Base-by-base conservation (phyloP, 768 basidiomycete species). In the Termitomyces sp. region DNA sequence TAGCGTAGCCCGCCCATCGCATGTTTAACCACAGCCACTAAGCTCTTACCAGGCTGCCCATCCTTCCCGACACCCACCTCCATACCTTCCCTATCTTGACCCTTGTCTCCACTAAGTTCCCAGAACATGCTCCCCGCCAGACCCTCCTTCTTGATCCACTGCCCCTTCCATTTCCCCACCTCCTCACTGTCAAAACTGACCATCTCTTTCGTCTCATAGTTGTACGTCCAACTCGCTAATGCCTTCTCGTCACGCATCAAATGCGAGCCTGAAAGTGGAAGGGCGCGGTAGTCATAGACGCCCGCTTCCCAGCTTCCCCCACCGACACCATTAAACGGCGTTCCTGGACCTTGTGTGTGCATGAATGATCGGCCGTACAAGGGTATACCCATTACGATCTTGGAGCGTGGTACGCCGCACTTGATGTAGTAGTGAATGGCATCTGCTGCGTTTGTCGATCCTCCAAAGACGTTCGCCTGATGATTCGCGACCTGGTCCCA, bases 61-160 rank as follows among this genome's bases (percentile, higher is more conserved):
- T 88, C 88, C 73, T 94, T 94, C 2, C 91, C 92, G 1, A 75
- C 79, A 2, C 91, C 89, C 8, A 75, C 74, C 64, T 93, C 91
- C 85, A 92, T 87, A 14, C 84, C 89, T 43, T 89, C 85, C 56
- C 90, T 82, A 36, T 72, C 66, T 5, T 76, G 75, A 1, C 85
- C 85, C 71, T 94, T 93, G 75, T 98, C 96, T 2, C 92, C 94
- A 66, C 88, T 90, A 46, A 96, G 78, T 72, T 96, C 93, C 93
- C 92, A 94, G 66, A 89, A 89, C 97, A 99, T 99, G 59, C 89
- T 91, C 0, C 97, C 97, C 6, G 91, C 92, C 4, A 98, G 76
- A 0, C 85, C 83, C 69, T 89, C 83, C 40, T 83, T 80, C 67
- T 77, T 78, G 69, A 98, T 94, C 77, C 89, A 98, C 60, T 82